Evolutionary conservation across 2,329 filamentous ascomycete species (phyloP).

Genomic region (Claviceps humidiphila): DNA sequence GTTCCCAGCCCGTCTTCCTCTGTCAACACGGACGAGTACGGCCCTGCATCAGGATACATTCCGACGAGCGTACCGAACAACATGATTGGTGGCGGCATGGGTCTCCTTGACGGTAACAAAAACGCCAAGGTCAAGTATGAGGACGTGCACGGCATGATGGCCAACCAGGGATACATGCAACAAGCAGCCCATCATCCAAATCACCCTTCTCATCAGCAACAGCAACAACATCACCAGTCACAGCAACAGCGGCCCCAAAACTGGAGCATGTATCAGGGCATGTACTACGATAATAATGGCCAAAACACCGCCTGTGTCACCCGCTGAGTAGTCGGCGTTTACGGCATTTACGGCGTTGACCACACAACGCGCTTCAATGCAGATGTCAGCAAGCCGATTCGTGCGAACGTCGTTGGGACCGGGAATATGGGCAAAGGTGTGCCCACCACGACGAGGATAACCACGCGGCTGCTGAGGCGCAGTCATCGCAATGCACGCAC

Average conservation of each 20-base stretch:
- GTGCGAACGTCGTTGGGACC: too few relatives aligned
- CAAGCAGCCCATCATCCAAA: conserved; percentile 4
- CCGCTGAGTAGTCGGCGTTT: neutral
- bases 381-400: too few relatives aligned
- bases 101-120: conserved; percentile 17
- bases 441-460: too few relatives aligned
- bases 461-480: too few relatives aligned
- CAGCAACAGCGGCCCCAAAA: conserved; percentile 15
- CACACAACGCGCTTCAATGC: neutral
- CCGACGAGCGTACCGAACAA: conserved; percentile 34
- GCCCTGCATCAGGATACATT: conserved; percentile 26
- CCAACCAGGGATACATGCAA: conserved; percentile 14
- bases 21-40: conserved; percentile 33
- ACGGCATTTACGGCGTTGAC: neutral
- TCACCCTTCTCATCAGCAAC: neutral
- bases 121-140: conserved; percentile 28
- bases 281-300: conserved; percentile 15
- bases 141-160: conserved; percentile 18
- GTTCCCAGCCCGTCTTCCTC: conserved; percentile 41
- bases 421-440: too few relatives aligned
- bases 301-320: conserved; percentile 7
- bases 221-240: conserved; percentile 15
- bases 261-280: conserved; percentile 20
- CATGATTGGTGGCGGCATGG: conserved; percentile 18
- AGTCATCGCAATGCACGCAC: too few relatives aligned